These are phyloP conservation scores for Evernia prunastri DNA, from an alignment of 495 filamentous ascomycete species.

Conservation along the genomic window DNA sequence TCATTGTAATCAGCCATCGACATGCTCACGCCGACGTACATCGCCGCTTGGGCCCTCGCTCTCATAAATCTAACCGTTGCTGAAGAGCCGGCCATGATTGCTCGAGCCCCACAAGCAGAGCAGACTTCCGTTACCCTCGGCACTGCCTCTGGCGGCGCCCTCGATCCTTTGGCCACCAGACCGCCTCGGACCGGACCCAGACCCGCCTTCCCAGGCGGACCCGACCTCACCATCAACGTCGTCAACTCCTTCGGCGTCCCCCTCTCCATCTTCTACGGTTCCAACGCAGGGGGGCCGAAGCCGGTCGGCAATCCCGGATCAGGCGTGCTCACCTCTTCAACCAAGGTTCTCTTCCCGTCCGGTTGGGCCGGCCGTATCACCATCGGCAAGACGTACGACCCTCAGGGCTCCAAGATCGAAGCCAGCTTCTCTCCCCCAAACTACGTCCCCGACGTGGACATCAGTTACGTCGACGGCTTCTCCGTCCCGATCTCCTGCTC, in stretches of 20 bases:
- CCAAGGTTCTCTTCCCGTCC: constrained; percentile 15
- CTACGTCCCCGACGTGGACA: constrained; percentile 20
- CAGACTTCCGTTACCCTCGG: constrained; percentile 8
- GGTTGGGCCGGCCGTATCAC: constrained; percentile 20
- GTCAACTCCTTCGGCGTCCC: constrained; percentile 15
- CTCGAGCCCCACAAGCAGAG: constrained; percentile 3
- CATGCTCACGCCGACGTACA: neutral
- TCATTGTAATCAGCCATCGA: neutral
- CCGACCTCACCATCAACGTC: constrained; percentile 20
- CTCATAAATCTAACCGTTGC: neutral
- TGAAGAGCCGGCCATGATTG: neutral
- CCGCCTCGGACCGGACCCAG: constrained; percentile 2
- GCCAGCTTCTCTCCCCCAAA: constrained; percentile 11
- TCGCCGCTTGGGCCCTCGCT: constrained; percentile 2
- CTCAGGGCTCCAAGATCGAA: constrained; percentile 22
- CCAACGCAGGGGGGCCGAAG: constrained; percentile 21
- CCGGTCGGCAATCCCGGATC: constrained; percentile 18
- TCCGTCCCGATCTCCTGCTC: constrained; percentile 27
- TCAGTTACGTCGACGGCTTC: constrained; percentile 26
- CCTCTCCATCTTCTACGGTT: constrained; percentile 21
- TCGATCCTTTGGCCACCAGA: constrained; percentile 7
- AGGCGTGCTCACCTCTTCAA: constrained; percentile 16
- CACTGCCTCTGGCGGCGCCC: constrained; percentile 17
- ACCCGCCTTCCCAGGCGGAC: constrained; percentile 9
- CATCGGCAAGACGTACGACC: constrained; percentile 19